These are phyloP conservation scores for Eragrostis nindensis DNA, from an alignment of 176 grass and related monocot species.

Conservation along the genomic window DNA sequence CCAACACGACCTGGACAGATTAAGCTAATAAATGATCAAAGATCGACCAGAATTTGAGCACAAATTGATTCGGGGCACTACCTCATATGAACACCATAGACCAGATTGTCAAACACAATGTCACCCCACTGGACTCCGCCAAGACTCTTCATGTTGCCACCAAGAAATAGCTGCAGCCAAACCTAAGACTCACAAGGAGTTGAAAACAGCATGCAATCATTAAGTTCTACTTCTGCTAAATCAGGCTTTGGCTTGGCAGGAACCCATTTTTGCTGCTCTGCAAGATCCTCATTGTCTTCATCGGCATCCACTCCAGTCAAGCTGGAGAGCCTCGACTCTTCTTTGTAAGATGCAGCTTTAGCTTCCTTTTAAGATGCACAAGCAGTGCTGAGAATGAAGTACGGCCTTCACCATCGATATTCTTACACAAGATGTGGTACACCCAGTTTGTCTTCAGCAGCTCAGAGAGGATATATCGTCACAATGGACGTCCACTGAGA, in stretches of 20 bases:
- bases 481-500: background rate
- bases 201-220: background rate
- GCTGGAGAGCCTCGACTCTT: background rate
- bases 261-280: background rate
- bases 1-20: too few species aligned
- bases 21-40: too few species aligned
- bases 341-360: background rate
- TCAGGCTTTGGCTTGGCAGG: conserved; percentile 1
- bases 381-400: background rate
- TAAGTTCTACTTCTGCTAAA: background rate
- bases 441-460: background rate
- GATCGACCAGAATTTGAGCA: too few species aligned
- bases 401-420: background rate
- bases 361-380: conserved; percentile 12
- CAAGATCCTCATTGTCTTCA: background rate
- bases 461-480: background rate
- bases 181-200: background rate
- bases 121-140: too few species aligned
- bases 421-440: background rate
- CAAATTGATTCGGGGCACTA: too few species aligned
- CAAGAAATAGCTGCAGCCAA: background rate
- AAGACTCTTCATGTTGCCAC: background rate
- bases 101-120: too few species aligned
- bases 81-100: too few species aligned
- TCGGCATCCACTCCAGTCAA: background rate